Percentiles rank a stretch among this genome's conserved stretches.
Evolutionary conservation across 768 basidiomycete genomes (phyloP).

Genomic region (Rhodotorula sphaerocarpa): DNA sequence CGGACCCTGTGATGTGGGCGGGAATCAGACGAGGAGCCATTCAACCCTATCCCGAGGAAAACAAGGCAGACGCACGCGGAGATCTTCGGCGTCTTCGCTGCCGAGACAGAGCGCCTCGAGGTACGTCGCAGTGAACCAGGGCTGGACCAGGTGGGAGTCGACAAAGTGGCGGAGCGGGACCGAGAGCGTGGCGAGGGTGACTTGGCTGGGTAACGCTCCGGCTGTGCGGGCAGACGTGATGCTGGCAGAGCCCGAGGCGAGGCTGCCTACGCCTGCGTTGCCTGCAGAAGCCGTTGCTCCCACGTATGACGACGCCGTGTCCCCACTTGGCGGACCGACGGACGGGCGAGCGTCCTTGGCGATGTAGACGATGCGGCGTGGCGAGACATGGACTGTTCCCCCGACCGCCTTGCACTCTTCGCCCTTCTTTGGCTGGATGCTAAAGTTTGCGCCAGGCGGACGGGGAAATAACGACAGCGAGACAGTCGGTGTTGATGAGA

Average conservation of each 20-base stretch:
- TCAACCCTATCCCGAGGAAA: too few species aligned
- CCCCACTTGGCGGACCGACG: neutral
- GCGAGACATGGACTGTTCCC: slow-evolving; percentile 12
- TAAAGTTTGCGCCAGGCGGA: neutral
- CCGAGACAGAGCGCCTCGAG: slow-evolving; percentile 14
- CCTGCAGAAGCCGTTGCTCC: too few species aligned
- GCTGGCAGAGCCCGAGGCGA: slow-evolving; percentile 4
- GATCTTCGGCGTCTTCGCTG: neutral
- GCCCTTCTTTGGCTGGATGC: neutral
- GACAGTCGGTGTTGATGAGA: neutral
- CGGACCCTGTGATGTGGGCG: neutral
- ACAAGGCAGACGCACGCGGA: slow-evolving; percentile 1
- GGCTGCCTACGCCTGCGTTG: too few species aligned
- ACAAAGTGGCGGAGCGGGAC: slow-evolving; percentile 14
- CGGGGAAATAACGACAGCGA: slow-evolving; percentile 8
- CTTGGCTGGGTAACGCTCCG: too few species aligned
- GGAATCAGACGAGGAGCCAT: neutral
- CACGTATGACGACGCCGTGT: too few species aligned
- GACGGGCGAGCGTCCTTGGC: neutral
- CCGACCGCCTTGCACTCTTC: neutral
- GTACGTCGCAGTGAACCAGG: slow-evolving; percentile 27
- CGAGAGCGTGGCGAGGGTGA: slow-evolving; percentile 6
- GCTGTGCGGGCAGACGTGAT: neutral
- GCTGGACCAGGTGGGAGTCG: slow-evolving; percentile 29
- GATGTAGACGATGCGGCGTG: slow-evolving; percentile 29